Conservation (phyloP, 352 stramenopile genomes). For the Phytophthora fragariae region DNA sequence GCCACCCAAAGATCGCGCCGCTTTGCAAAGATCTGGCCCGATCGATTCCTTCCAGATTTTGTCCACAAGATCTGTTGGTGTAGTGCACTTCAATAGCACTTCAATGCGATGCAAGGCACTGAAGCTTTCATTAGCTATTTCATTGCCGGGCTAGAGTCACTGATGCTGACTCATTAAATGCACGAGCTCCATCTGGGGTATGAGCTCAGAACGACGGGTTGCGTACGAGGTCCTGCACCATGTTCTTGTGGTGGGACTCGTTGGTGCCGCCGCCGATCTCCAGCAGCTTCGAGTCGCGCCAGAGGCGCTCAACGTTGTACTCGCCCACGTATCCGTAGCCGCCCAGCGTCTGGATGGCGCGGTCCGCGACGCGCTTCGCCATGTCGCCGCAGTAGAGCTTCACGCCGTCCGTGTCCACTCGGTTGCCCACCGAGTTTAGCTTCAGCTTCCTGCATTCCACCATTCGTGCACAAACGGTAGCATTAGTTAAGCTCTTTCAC, state of each 20-base stretch:
- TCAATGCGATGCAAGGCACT: neutral
- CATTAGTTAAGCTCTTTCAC: neutral
- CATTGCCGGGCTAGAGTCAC: neutral
- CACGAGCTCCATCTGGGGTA: neutral
- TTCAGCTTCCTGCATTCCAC: constrained; percentile 88
- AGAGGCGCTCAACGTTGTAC: constrained; percentile 98
- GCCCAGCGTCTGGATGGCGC: constrained; percentile 97
- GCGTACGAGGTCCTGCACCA: constrained; percentile 86
- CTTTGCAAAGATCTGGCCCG: constrained; percentile 21
- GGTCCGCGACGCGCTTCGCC: constrained; percentile 97
- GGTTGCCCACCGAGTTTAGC: constrained; percentile 95
- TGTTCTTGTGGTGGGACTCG: constrained; percentile 99
- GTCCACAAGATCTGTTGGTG: constrained; percentile 4
- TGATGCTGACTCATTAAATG: neutral
- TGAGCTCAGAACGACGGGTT: constrained; percentile 33
- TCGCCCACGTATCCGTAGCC: constrained; percentile 99
- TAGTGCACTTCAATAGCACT: neutral
- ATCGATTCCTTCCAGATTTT: constrained; percentile 33
- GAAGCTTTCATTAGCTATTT: neutral
- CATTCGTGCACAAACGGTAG: neutral
- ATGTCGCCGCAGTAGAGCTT: constrained; percentile 99
- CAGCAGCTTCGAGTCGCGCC: constrained; percentile 99
- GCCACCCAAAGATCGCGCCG: constrained; percentile 30
- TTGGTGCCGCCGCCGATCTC: constrained; percentile 99
- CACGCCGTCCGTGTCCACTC: constrained; percentile 97